A percentile compares a stretch with the other conserved stretches of the same genome.
phyloP scores from a whole-genome alignment of 176 grass and related monocot species.

The Elaeis guineensis region DNA sequence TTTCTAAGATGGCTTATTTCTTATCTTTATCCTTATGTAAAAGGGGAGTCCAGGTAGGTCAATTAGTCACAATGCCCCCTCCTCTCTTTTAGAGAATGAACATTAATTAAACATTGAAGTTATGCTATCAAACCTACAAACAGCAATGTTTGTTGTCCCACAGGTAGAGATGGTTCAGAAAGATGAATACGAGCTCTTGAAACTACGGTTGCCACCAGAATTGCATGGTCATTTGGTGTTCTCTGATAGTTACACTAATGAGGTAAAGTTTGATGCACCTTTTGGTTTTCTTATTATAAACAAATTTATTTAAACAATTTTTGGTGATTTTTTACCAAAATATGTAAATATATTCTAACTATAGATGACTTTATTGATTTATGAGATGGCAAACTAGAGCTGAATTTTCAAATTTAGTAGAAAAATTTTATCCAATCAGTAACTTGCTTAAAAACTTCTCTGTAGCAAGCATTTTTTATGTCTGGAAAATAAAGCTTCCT shows the following conservation, averaged over 20 bases:
- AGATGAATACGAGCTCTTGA: conserved; percentile 23
- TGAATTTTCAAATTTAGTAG: too few relatives aligned
- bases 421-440: too few relatives aligned
- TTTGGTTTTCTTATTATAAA: too few relatives aligned
- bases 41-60: conserved; percentile 20
- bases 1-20: conserved; percentile 23
- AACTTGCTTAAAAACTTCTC: too few relatives aligned
- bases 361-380: too few relatives aligned
- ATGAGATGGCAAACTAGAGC: too few relatives aligned
- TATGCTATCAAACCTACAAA: too few relatives aligned
- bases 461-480: too few relatives aligned
- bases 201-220: conserved; percentile 21
- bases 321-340: too few relatives aligned
- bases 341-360: too few relatives aligned
- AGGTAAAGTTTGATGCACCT: conserved; percentile 8
- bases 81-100: not conserved
- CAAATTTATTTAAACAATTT: too few relatives aligned
- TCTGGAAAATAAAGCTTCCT: too few relatives aligned
- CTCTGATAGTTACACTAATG: conserved; percentile 22
- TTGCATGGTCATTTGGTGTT: conserved; percentile 19
- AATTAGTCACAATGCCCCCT: not conserved
- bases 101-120: not conserved
- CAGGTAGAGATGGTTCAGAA: conserved; percentile 39
- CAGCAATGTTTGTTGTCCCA: not conserved
- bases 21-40: conserved; percentile 30